phyloP scores from a whole-genome alignment of 768 basidiomycete genomes.

The Megacollybia marginata region DNA sequence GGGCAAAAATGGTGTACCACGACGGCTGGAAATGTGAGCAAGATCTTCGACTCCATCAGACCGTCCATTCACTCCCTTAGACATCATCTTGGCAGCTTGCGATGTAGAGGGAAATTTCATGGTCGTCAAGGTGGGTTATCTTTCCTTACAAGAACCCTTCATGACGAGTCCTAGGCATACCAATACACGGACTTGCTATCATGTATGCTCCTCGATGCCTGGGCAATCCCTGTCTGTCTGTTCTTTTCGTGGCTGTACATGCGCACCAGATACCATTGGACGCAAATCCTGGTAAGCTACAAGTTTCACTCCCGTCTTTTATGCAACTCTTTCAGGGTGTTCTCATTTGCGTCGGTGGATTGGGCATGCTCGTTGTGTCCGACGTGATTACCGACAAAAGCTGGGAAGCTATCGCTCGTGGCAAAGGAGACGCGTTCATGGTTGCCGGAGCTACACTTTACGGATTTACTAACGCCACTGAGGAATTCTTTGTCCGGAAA shows the following conservation, averaged over 20 bases:
- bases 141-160: background rate
- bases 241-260: slow-evolving; percentile 81
- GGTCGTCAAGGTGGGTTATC: slow-evolving; percentile 55
- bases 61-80: slow-evolving; percentile 24
- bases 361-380: slow-evolving; percentile 74
- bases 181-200: slow-evolving; percentile 83
- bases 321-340: slow-evolving; percentile 43
- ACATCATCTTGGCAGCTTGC: slow-evolving; percentile 68
- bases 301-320: background rate
- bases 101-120: slow-evolving; percentile 89
- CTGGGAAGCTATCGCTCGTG: slow-evolving; percentile 55
- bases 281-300: slow-evolving; percentile 62
- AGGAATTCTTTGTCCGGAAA: slow-evolving; percentile 79
- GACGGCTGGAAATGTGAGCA: slow-evolving; percentile 86
- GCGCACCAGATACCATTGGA: slow-evolving; percentile 75
- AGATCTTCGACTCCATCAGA: too few relatives aligned
- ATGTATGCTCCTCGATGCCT: slow-evolving; percentile 89
- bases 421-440: slow-evolving; percentile 84
- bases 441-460: slow-evolving; percentile 80
- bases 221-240: slow-evolving; percentile 86
- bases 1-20: slow-evolving; percentile 60
- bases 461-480: slow-evolving; percentile 83
- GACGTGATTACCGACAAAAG: slow-evolving; percentile 75
- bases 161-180: slow-evolving; percentile 45
- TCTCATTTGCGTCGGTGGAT: slow-evolving; percentile 62